A percentile compares a stretch with the other conserved stretches of the same genome.
Conservation (phyloP, 83 land plant species). For the Thuja plicata region DNA sequence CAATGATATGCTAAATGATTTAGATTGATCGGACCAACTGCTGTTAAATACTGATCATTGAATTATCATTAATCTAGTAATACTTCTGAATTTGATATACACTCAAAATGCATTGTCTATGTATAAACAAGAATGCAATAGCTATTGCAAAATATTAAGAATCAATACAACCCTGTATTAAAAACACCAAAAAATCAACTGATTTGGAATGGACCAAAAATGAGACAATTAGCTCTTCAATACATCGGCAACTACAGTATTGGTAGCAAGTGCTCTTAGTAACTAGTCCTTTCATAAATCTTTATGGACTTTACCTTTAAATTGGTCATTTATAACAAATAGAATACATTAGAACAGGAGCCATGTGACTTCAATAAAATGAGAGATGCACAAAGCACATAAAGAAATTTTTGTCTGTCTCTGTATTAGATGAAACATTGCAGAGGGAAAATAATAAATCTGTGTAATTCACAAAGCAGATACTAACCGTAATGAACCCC, state of each 20-base stretch:
- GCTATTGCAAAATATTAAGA: background rate
- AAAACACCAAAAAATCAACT: background rate
- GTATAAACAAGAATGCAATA: background rate
- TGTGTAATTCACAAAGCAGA: background rate
- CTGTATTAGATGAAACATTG: background rate
- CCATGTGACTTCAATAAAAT: background rate
- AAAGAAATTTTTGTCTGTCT: background rate
- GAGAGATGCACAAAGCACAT: background rate
- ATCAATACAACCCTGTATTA: background rate
- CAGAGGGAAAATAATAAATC: background rate
- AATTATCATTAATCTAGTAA: background rate
- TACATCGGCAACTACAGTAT: background rate
- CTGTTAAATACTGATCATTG: background rate
- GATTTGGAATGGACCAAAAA: background rate
- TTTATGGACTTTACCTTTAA: background rate
- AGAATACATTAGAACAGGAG: background rate
- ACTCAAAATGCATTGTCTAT: background rate
- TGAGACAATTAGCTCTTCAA: background rate
- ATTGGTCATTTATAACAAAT: background rate
- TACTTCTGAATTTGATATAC: background rate
- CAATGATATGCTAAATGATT: background rate
- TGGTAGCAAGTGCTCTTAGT: background rate
- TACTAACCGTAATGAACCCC: constrained; percentile 51
- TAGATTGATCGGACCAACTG: background rate
- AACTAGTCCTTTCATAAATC: background rate